Evolutionary conservation across 371 early-diverging fungal species (phyloP).

Genomic region (Mucor mucedo): DNA sequence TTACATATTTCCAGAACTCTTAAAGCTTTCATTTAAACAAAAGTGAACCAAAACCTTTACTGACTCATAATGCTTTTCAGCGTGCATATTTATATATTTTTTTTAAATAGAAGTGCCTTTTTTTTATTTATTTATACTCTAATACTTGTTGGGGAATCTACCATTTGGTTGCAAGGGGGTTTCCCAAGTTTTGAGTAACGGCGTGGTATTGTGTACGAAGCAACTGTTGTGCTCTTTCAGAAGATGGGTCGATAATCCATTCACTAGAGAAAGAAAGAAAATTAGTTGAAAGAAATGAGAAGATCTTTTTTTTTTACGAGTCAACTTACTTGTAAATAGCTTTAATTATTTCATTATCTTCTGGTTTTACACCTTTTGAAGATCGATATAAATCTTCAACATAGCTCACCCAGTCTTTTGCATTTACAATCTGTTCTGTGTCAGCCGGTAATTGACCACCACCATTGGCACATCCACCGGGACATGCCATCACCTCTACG

Average conservation of each 20-base stretch:
- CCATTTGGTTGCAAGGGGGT: conserved; percentile 80
- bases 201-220: conserved; percentile 83
- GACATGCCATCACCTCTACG: conserved; percentile 98
- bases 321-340: conserved; percentile 61
- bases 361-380: conserved; percentile 54
- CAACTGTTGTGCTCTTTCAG: conserved; percentile 55
- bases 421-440: conserved; percentile 46
- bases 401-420: conserved; percentile 65
- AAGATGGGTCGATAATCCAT: conserved; percentile 46
- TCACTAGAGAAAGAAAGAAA: conserved; percentile 33
- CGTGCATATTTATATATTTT: too few species aligned
- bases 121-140: conserved; percentile 2
- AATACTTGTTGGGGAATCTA: conserved; percentile 25
- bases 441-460: conserved; percentile 79
- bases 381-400: conserved; percentile 64
- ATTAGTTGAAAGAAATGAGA: too few species aligned
- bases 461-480: conserved; percentile 91
- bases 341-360: conserved; percentile 60
- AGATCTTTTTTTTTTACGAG: too few species aligned
- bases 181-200: conserved; percentile 64
- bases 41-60: too few species aligned
- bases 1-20: too few species aligned
- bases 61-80: too few species aligned
- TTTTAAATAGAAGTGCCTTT: not conserved
- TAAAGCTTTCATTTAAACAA: too few species aligned